Conservation (phyloP, 805 yeast species). For the Monosporozyma solicola region DNA sequence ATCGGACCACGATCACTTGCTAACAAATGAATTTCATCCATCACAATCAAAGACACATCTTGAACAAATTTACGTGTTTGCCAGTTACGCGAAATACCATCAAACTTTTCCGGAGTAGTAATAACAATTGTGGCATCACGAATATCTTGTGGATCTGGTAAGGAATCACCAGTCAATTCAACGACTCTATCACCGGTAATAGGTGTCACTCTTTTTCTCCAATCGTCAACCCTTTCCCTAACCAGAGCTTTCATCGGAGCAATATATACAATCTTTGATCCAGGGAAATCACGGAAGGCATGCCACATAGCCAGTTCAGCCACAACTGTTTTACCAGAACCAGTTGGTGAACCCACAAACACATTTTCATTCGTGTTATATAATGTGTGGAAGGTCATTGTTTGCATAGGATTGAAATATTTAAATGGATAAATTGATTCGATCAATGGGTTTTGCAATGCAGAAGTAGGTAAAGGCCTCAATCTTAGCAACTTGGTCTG, state of each 20-base stretch:
- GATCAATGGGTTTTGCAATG: constrained; percentile 57
- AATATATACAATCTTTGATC: constrained; percentile 79
- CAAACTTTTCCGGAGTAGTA: constrained; percentile 96
- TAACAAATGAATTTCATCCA: constrained; percentile 92
- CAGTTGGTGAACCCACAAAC: constrained; percentile 96
- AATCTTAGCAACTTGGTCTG: constrained; percentile 71
- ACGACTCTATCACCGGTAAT: constrained; percentile 79
- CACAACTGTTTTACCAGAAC: constrained; percentile 95
- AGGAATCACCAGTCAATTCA: constrained; percentile 93
- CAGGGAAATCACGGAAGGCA: constrained; percentile 76
- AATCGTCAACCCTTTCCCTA: constrained; percentile 91
- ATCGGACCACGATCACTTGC: constrained; percentile 99
- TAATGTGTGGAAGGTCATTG: constrained; percentile 87
- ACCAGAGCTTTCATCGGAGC: constrained; percentile 94
- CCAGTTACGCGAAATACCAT: constrained; percentile 87
- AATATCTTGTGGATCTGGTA: constrained; percentile 73
- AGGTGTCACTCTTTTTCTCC: constrained; percentile 76
- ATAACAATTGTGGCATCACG: constrained; percentile 77
- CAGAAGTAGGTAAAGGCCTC: constrained; percentile 80
- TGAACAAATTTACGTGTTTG: constrained; percentile 79
- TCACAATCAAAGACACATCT: constrained; percentile 76
- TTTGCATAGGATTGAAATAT: constrained; percentile 97
- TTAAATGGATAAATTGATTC: constrained; percentile 71
- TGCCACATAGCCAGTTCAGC: constrained; percentile 97
- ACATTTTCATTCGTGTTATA: constrained; percentile 73